phyloP scores from a whole-genome alignment of 768 basidiomycete species.

The Phanerochaete sordida region DNA sequence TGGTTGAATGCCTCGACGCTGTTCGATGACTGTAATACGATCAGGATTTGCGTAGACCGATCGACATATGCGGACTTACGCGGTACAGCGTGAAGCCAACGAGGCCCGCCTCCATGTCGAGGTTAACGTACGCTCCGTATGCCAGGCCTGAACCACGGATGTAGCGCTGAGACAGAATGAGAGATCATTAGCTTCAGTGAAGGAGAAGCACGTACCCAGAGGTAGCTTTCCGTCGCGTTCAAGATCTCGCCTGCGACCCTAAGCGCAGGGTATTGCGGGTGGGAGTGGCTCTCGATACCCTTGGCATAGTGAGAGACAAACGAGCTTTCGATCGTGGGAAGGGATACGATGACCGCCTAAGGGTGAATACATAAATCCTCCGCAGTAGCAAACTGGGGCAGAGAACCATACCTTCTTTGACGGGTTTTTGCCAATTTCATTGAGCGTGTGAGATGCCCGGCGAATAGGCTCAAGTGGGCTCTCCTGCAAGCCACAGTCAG shows the following conservation, averaged over 20 bases:
- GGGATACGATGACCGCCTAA: constrained; percentile 80
- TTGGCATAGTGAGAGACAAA: constrained; percentile 78
- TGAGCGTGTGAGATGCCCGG: constrained; percentile 65
- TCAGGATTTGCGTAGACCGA: neutral
- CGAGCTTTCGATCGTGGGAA: constrained; percentile 93
- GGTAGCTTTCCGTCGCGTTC: constrained; percentile 90
- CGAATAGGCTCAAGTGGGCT: constrained; percentile 63
- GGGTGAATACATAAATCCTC: neutral
- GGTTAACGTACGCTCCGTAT: constrained; percentile 77
- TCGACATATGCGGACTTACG: constrained; percentile 37
- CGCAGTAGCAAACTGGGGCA: neutral
- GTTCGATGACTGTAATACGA: constrained; percentile 63
- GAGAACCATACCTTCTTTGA: constrained; percentile 52
- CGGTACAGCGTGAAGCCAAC: constrained; percentile 77
- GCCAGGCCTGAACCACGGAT: constrained; percentile 95
- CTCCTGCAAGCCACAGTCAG: constrained; percentile 31
- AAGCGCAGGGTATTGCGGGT: constrained; percentile 83
- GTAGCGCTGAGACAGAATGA: constrained; percentile 52
- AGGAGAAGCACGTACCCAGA: constrained; percentile 62
- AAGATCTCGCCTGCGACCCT: constrained; percentile 82
- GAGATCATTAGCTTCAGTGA: neutral
- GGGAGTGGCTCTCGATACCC: constrained; percentile 73
- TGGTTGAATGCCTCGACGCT: constrained; percentile 77
- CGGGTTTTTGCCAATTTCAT: constrained; percentile 69
- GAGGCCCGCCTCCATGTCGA: constrained; percentile 77